Evolutionary conservation across 2,329 filamentous ascomycete genomes (phyloP).

Genomic region (Myriosclerotinia duriaeana): DNA sequence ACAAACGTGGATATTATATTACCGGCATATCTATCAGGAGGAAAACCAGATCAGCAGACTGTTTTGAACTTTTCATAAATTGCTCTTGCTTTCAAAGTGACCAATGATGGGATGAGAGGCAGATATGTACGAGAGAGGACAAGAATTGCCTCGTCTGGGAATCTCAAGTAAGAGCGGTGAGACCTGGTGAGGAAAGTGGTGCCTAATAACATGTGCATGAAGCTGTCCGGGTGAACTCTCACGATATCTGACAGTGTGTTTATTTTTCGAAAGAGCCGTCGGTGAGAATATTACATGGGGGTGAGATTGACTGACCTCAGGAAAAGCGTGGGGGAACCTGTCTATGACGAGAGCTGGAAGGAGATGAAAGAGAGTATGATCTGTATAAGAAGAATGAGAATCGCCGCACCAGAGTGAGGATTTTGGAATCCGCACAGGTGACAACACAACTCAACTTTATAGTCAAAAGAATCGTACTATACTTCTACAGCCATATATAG

Average conservation of each 20-base stretch:
- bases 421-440: neutral
- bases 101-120: conserved; percentile 13
- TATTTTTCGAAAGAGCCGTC: neutral
- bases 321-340: conserved; percentile 4
- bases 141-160: conserved; percentile 1
- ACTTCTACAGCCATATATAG: neutral
- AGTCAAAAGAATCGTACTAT: neutral
- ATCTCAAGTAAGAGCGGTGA: conserved; percentile 18
- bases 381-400: conserved; percentile 13
- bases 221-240: conserved; percentile 11
- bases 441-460: conserved; percentile 7
- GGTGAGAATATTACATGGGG: conserved; percentile 5
- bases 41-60: conserved; percentile 12
- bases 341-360: neutral
- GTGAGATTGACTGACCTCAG: neutral
- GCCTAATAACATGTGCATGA: conserved; percentile 13
- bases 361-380: neutral
- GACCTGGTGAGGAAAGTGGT: conserved; percentile 1
- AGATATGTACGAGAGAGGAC: conserved; percentile 8
- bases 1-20: conserved; percentile 8
- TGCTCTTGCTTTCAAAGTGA: conserved; percentile 11
- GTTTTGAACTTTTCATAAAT: neutral
- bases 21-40: conserved; percentile 4
- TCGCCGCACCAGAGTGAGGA: neutral
- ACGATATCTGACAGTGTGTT: conserved; percentile 13